Base-by-base conservation (phyloP, 2,329 filamentous ascomycete genomes). In the Ophiostoma tasmaniense region DNA sequence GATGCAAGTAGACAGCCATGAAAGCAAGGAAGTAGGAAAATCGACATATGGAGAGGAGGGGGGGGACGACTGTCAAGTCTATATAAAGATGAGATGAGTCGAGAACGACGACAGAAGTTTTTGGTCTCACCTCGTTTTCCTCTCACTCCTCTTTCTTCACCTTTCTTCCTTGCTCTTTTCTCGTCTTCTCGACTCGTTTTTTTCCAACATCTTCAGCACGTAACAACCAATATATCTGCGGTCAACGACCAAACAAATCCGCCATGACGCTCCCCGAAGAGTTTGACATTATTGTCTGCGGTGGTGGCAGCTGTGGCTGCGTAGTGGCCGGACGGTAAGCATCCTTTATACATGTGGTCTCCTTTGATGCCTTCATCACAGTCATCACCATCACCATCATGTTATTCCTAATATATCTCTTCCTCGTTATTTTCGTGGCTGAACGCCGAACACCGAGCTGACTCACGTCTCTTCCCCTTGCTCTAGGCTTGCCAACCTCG, bases 201-300 rank as follows among this genome's bases (percentile, higher is more conserved):
- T n/a, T 33, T 37, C 11, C 59, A 61, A 61, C 22, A 59, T 30
- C 25, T 59, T 14, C 25, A 61, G 37, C 7, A 37, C 13, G 11
- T 39, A 61, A 61, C 59, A 64, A 11, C 59, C 59, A 20, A 14
- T 62, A 33, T 62, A 62, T 28, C 22, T 33, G 25, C 14, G 55
- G 28, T 37, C 61, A 37, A 2, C 61, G 30, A 64, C 30, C 61
- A 55, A 28, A 22, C 13, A 55, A 28, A 25, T 55, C 10, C 55
- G 35, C 37, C 35, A 70, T 70, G 69, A 61, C 65, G 62, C 75
- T 92, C 72, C 89, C 90, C 45, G 89, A 92, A 70, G 90, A 92
- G 81, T 90, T 91, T 75, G 90, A 92, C 76, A 92, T 93, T 74
- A 92, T 92, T 74, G 89, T 92, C 37, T 90, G 87, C 73, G 90